These are phyloP conservation scores for Heterobasidion annosum DNA, from an alignment of 1,284 basidiomycete genomes.

Conservation along the genomic window DNA sequence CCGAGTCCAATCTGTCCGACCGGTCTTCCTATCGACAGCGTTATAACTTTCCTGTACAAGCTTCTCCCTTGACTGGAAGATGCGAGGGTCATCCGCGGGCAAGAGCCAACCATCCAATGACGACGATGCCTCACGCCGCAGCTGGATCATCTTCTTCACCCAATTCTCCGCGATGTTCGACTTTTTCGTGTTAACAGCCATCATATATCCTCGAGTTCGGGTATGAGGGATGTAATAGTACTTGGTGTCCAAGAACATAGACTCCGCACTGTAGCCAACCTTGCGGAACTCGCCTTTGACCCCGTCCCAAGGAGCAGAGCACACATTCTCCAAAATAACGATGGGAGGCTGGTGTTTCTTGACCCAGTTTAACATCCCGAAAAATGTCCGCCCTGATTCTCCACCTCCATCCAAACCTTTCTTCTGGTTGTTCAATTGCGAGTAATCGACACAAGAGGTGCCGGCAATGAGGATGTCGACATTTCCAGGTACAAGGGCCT, in stretches of 20 bases:
- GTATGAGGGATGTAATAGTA: slow-evolving; percentile 94
- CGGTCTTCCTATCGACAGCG: slow-evolving; percentile 50
- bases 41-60: slow-evolving; percentile 62
- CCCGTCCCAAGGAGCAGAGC: slow-evolving; percentile 79
- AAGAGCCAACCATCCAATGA: slow-evolving; percentile 91
- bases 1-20: slow-evolving; percentile 83
- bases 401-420: slow-evolving; percentile 84
- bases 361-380: slow-evolving; percentile 92
- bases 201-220: slow-evolving; percentile 80
- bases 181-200: slow-evolving; percentile 61
- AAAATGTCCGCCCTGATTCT: slow-evolving; percentile 85
- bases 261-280: slow-evolving; percentile 72
- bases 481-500: slow-evolving; percentile 81
- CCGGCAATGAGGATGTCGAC: slow-evolving; percentile 89
- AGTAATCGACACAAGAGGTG: slow-evolving; percentile 95
- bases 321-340: slow-evolving; percentile 93
- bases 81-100: slow-evolving; percentile 83
- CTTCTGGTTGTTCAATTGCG: slow-evolving; percentile 89
- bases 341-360: slow-evolving; percentile 80
- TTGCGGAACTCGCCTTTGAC: slow-evolving; percentile 73
- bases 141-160: slow-evolving; percentile 56
- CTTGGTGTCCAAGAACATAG: slow-evolving; percentile 81
- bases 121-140: slow-evolving; percentile 81
- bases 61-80: slow-evolving; percentile 82
- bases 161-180: slow-evolving; percentile 63